These are phyloP conservation scores for Acanthamoeba royreba DNA, from an alignment of 208 protist species.

Conservation along the genomic window DNA sequence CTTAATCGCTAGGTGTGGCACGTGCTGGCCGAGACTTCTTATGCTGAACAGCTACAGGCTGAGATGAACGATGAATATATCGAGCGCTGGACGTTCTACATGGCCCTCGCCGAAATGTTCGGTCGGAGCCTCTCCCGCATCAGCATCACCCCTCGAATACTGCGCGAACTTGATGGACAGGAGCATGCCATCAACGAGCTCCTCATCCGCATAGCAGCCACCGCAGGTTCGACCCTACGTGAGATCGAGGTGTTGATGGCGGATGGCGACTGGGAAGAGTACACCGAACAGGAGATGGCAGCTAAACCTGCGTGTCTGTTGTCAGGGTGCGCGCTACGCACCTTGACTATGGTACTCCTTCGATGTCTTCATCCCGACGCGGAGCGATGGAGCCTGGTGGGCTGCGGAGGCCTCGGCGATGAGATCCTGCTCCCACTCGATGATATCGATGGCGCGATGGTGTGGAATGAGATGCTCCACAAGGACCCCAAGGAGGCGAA, in stretches of 20 bases:
- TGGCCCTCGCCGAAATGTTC: background rate
- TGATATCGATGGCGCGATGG: background rate
- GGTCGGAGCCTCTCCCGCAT: background rate
- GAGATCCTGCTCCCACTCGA: background rate
- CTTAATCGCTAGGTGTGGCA: background rate
- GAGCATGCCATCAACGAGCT: background rate
- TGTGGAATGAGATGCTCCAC: background rate
- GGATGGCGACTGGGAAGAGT: background rate
- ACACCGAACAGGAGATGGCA: background rate
- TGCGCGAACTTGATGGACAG: background rate
- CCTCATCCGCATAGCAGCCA: background rate
- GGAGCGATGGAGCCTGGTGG: background rate
- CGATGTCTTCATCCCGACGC: background rate
- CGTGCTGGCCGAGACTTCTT: background rate
- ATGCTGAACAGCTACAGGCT: no score
- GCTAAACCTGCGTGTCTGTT: background rate
- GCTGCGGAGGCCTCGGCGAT: background rate
- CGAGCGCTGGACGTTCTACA: background rate
- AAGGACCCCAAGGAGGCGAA: background rate
- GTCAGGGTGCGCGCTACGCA: background rate
- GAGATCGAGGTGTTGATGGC: background rate
- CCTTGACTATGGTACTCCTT: background rate
- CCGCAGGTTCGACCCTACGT: background rate
- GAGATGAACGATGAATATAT: no score
- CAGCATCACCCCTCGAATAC: background rate